Percentiles rank a stretch among this genome's conserved stretches.
phyloP scores from a whole-genome alignment of 208 protist genomes.

The Wallacemonas rigidus region DNA sequence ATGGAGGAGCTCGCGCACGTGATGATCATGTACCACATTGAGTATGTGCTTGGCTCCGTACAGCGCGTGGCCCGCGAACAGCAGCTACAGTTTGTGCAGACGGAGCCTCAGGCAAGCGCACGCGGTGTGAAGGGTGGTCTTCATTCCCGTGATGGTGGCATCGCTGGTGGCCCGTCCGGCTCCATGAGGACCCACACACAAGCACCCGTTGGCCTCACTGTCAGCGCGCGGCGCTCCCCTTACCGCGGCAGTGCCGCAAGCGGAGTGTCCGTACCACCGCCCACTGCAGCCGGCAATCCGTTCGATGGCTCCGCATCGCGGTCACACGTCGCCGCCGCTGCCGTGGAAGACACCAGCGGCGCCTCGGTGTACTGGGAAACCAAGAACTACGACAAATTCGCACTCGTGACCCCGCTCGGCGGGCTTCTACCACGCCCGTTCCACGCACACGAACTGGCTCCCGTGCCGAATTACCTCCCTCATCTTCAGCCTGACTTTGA shows the following conservation, averaged over 20 bases:
- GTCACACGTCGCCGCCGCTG: not conserved
- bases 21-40: constrained; percentile 83
- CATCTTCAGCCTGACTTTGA: constrained; percentile 48
- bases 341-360: constrained; percentile 11
- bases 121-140: not conserved
- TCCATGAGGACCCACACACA: not conserved
- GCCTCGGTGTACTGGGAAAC: constrained; percentile 57
- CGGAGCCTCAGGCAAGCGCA: constrained; percentile 30
- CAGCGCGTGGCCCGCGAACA: constrained; percentile 75
- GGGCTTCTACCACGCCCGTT: constrained; percentile 71
- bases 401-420: constrained; percentile 57
- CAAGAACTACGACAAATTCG: constrained; percentile 77
- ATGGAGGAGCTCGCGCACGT: constrained; percentile 85
- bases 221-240: not conserved
- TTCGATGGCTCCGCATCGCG: not conserved
- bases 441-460: not conserved
- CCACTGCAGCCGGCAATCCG: not conserved
- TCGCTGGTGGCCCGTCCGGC: not conserved
- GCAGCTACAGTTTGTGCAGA: constrained; percentile 68
- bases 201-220: not conserved
- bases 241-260: not conserved
- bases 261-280: not conserved
- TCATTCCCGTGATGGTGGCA: not conserved
- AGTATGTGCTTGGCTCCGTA: constrained; percentile 57
- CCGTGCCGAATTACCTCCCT: constrained; percentile 58